Percentiles rank a stretch among this genome's conserved stretches.
Conservation (phyloP, 768 basidiomycete species). For the Aureoboletus auriporus region DNA sequence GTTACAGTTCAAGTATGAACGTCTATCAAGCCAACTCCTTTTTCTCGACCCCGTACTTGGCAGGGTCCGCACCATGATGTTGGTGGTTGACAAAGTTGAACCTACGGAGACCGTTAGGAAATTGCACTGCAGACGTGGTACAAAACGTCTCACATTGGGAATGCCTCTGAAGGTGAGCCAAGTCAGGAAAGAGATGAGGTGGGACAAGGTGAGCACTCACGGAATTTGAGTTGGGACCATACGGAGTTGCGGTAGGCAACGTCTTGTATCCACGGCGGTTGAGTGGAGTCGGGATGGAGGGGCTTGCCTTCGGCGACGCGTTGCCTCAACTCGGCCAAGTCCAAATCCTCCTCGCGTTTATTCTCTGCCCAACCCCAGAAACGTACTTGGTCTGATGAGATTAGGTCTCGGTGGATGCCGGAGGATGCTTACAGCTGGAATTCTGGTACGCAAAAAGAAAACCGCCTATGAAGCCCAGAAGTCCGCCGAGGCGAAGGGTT, state of each 20-base stretch:
- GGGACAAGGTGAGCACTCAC: conserved; percentile 41
- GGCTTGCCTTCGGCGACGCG: conserved; percentile 76
- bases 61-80: conserved; percentile 78
- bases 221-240: conserved; percentile 91
- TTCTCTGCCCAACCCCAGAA: conserved; percentile 97
- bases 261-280: conserved; percentile 83
- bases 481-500: conserved; percentile 53
- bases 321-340: conserved; percentile 73
- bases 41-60: conserved; percentile 61
- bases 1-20: conserved; percentile 5
- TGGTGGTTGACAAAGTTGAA: conserved; percentile 94
- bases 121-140: background rate
- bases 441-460: conserved; percentile 93
- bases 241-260: conserved; percentile 85
- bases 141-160: conserved; percentile 62
- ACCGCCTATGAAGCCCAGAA: conserved; percentile 84
- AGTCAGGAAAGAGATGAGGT: conserved; percentile 3
- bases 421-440: conserved; percentile 63
- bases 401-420: conserved; percentile 6
- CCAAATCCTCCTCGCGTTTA: conserved; percentile 72
- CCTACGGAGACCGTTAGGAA: conserved; percentile 44
- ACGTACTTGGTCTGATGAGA: conserved; percentile 51
- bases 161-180: conserved; percentile 43
- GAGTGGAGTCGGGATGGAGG: conserved; percentile 78
- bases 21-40: conserved; percentile 24